phyloP scores from a whole-genome alignment of 2,329 filamentous ascomycete species.

The Cordyceps tenuipes region DNA sequence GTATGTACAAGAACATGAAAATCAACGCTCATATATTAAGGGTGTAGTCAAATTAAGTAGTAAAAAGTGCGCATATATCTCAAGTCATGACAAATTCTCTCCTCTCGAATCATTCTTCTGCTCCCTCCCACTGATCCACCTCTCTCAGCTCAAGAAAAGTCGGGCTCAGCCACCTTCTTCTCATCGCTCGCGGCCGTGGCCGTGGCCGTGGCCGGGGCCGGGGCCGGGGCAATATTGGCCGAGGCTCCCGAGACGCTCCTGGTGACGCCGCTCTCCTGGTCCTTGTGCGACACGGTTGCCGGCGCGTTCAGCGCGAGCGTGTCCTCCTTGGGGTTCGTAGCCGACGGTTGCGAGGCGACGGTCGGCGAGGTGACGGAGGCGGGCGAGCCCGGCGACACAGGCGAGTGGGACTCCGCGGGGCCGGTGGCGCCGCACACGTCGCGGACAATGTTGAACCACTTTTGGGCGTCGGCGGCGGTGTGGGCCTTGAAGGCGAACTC shows the following conservation, averaged over 20 bases:
- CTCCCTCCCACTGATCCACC: not conserved
- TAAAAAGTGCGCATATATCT: not conserved
- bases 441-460: conserved; percentile 73
- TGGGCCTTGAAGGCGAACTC: conserved; percentile 86
- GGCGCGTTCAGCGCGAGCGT: conserved; percentile 6
- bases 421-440: conserved; percentile 47
- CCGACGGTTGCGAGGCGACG: not conserved
- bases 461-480: conserved; percentile 67
- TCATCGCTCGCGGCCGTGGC: not conserved
- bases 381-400: conserved; percentile 16
- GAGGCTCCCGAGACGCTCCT: conserved; percentile 15
- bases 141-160: not conserved
- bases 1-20: not conserved
- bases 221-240: not conserved
- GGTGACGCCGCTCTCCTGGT: conserved; percentile 10
- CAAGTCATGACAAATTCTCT: not conserved
- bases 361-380: conserved; percentile 9
- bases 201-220: not conserved
- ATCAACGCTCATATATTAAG: conserved; percentile 6
- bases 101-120: not conserved
- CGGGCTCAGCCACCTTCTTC: conserved; percentile 1
- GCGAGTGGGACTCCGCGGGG: conserved; percentile 22
- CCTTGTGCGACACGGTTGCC: not conserved
- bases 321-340: not conserved
- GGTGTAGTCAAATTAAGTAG: conserved; percentile 4